Percentiles rank a stretch among this genome's conserved stretches.
These are phyloP conservation scores for Rhodotorula diobovata DNA, from an alignment of 768 basidiomycete genomes.

Conservation along the genomic window DNA sequence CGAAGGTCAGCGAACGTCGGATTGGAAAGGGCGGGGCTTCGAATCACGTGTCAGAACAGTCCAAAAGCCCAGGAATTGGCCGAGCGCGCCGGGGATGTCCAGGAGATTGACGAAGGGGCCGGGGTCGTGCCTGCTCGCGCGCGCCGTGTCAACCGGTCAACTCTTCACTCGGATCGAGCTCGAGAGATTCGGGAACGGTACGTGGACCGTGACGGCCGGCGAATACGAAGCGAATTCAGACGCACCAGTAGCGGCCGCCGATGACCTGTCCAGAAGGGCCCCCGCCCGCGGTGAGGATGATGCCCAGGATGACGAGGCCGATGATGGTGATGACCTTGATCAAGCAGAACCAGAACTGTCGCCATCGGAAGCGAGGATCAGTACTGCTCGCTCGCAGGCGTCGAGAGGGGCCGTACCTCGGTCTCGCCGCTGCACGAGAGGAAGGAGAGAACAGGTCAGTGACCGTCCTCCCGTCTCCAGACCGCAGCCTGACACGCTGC, in stretches of 20 bases:
- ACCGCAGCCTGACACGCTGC: too few relatives aligned
- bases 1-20: background rate
- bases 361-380: too few relatives aligned
- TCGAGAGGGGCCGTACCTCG: conserved; percentile 49
- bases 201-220: too few relatives aligned
- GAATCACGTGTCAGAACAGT: conserved; percentile 53
- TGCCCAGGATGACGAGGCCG: conserved; percentile 55
- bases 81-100: conserved; percentile 57
- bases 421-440: conserved; percentile 54
- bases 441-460: background rate
- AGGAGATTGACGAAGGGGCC: conserved; percentile 72
- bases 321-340: conserved; percentile 39
- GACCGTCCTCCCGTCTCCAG: too few relatives aligned
- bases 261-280: conserved; percentile 65
- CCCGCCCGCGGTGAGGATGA: conserved; percentile 81
- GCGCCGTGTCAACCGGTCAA: too few relatives aligned
- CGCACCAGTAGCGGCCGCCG: conserved; percentile 60
- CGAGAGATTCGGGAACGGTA: too few relatives aligned
- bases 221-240: too few relatives aligned
- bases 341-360: conserved; percentile 51
- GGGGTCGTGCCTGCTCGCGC: conserved; percentile 56
- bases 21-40: too few relatives aligned
- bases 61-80: conserved; percentile 70
- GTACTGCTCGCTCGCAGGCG: too few relatives aligned
- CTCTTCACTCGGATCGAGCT: too few relatives aligned